Evolutionary conservation across 331 rosid species (phyloP), one percentile per base, ranked within the genome.

Genomic region (Quercus phellos): DNA sequence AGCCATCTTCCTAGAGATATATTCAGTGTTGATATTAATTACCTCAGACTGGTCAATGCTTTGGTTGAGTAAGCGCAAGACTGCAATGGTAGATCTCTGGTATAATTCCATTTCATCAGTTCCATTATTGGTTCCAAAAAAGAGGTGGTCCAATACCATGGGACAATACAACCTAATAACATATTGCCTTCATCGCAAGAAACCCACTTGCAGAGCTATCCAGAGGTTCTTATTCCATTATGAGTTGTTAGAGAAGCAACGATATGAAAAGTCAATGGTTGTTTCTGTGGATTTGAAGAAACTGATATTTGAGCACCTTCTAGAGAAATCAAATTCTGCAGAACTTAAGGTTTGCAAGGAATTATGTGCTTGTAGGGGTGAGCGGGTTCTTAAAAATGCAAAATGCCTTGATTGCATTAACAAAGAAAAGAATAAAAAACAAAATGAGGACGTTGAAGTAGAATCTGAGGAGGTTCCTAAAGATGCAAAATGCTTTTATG

Each of bases 141-240:
- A 55, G 10, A 81, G 82, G 43, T 86, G 90, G 85, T 78, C 90
- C 43, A 19, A 70, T 22, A 35, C 38, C 26, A 64, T 86, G 53
- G 53, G 70, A 16, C 89, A 75, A 73, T 80, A 77, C 79, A 78
- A 75, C 74, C 68, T 85, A 1, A 34, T 80, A 6, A 71, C 60
- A 7, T 51, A 71, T n/a, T 83, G 83, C 72, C 66, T 74, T 54
- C 2, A 77, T 55, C 66, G 34, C 0, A 70, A 18, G 53, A 43
- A n/a, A 12, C n/a, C 53, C 8, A 74, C 60, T 38, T 61, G 73
- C 19, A 2, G 72, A 5, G 22, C 42, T 77, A 2, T 63, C n/a
- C 26, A 38, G 55, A 55, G 61, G 14, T 7, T 68, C 56, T 56
- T 27, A 43, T 30, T 58, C 22, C 5, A 38, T 38, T 58, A 66